phyloP scores from a whole-genome alignment of 2,329 filamentous ascomycete genomes.

The Botrytis fabae region DNA sequence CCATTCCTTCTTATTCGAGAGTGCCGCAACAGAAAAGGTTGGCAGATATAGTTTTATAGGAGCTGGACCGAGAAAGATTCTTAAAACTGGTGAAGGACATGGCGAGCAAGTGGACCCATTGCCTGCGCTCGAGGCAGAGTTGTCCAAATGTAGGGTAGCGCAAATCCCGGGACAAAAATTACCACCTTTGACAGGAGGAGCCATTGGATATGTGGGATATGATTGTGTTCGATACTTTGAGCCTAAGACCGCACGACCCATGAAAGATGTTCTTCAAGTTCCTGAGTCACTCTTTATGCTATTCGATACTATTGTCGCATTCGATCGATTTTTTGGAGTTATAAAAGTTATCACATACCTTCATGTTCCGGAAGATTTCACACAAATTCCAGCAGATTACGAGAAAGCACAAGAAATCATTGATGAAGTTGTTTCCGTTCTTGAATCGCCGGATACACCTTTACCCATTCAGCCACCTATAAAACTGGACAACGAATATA shows the following conservation, averaged over 20 bases:
- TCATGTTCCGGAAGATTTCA: slow-evolving; percentile 60
- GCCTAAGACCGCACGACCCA: slow-evolving; percentile 85
- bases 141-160: slow-evolving; percentile 76
- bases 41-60: slow-evolving; percentile 96
- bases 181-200: slow-evolving; percentile 85
- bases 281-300: slow-evolving; percentile 97
- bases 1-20: slow-evolving; percentile 93
- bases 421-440: slow-evolving; percentile 65
- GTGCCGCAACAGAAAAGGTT: slow-evolving; percentile 88
- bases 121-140: slow-evolving; percentile 76
- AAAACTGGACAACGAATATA: slow-evolving; percentile 72
- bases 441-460: slow-evolving; percentile 73
- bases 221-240: slow-evolving; percentile 98
- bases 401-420: slow-evolving; percentile 64
- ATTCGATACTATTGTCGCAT: slow-evolving; percentile 89
- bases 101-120: slow-evolving; percentile 83
- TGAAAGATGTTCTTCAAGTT: slow-evolving; percentile 85
- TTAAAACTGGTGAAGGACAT: slow-evolving; percentile 86
- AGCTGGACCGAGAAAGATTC: slow-evolving; percentile 73
- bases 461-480: slow-evolving; percentile 77
- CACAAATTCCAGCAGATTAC: slow-evolving; percentile 68
- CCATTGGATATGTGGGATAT: slow-evolving; percentile 95
- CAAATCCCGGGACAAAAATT: slow-evolving; percentile 79
- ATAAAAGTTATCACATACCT: slow-evolving; percentile 94
- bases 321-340: slow-evolving; percentile 91